These are phyloP conservation scores for Besnoitia besnoiti DNA, from an alignment of 169 alveolate genomes.

Conservation along the genomic window DNA sequence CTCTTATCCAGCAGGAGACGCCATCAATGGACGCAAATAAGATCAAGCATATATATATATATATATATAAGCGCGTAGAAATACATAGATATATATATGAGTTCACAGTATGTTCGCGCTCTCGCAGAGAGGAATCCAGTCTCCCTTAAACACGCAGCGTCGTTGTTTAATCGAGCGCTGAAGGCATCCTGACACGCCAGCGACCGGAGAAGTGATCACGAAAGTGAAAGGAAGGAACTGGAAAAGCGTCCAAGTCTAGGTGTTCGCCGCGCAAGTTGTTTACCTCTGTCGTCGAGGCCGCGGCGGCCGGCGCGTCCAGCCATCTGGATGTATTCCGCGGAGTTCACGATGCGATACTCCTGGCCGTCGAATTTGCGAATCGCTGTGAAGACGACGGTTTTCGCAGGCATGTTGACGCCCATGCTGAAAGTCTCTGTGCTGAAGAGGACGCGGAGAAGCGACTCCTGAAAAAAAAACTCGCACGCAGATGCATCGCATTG, in stretches of 20 bases:
- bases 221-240: background rate
- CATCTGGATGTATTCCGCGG: slow-evolving; percentile 95
- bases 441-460: slow-evolving; percentile 90
- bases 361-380: slow-evolving; percentile 93
- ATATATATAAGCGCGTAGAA: no score
- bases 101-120: no score
- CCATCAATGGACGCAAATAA: no score
- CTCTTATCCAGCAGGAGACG: no score
- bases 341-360: slow-evolving; percentile 85
- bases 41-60: no score
- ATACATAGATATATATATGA: no score
- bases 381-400: slow-evolving; percentile 94
- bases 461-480: background rate
- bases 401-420: slow-evolving; percentile 99
- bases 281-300: slow-evolving; percentile 95
- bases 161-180: no score
- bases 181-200: no score
- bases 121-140: no score
- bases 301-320: slow-evolving; percentile 99
- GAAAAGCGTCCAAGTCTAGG: background rate
- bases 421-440: slow-evolving; percentile 99
- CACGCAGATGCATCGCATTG: no score
- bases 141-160: no score
- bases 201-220: background rate
- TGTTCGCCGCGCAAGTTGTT: background rate